Evolutionary conservation across 2,329 filamentous ascomycete genomes (phyloP).

Genomic region (Phialophora tarda): DNA sequence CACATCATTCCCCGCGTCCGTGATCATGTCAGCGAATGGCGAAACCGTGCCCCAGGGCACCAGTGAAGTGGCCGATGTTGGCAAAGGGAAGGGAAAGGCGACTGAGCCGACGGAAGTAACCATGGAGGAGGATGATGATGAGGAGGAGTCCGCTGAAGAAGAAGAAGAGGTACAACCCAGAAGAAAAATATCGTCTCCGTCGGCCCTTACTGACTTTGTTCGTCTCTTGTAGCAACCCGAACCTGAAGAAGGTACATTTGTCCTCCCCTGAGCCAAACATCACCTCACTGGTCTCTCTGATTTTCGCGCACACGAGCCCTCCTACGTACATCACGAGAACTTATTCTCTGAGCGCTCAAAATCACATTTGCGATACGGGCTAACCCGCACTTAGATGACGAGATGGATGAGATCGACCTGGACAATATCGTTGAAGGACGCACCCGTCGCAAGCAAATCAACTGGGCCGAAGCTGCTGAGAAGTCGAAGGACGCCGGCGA

Average conservation of each 20-base stretch:
- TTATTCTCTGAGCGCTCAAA: neutral
- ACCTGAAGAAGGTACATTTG: conserved; percentile 31
- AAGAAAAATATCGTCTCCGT: too few relatives aligned
- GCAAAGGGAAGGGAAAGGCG: conserved; percentile 89
- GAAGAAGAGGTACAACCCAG: conserved; percentile 48
- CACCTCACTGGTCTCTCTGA: neutral
- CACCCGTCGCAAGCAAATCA: conserved; percentile 89
- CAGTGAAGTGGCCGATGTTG: conserved; percentile 43
- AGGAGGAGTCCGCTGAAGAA: conserved; percentile 67
- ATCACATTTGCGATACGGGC: neutral
- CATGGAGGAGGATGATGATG: conserved; percentile 72
- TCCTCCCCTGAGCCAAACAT: neutral
- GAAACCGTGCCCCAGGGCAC: conserved; percentile 33
- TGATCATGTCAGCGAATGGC: conserved; percentile 39
- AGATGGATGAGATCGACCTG: conserved; percentile 88
- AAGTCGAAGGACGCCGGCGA: conserved; percentile 80
- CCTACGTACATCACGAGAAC: neutral
- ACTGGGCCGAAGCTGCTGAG: conserved; percentile 88
- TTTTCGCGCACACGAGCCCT: neutral
- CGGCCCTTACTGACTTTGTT: conserved; percentile 18
- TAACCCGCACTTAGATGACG: conserved; percentile 68
- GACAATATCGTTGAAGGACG: conserved; percentile 89
- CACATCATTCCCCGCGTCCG: neutral
- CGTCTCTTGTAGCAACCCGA: conserved; percentile 25
- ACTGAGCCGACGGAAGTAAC: conserved; percentile 61